These are phyloP conservation scores for Hymenoscyphus repandus DNA, from an alignment of 2,329 filamentous ascomycete species.

Conservation along the genomic window DNA sequence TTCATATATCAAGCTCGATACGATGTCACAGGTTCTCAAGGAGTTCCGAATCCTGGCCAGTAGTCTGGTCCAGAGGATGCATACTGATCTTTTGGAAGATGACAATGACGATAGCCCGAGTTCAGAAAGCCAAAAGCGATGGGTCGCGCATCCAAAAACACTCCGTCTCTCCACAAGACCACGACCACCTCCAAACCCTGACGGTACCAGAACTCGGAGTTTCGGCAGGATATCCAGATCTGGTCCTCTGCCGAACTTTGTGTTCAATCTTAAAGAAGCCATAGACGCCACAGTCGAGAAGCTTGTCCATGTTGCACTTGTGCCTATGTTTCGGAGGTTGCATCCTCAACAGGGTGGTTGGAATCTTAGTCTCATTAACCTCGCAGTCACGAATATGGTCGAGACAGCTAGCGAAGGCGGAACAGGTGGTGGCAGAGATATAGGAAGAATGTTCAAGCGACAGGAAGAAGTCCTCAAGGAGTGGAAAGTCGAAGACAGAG, in stretches of 20 bases:
- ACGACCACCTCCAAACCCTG: constrained; percentile 44
- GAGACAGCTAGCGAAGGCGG: constrained; percentile 40
- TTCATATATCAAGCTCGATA: constrained; percentile 71
- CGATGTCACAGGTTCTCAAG: constrained; percentile 54
- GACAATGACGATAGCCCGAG: constrained; percentile 20
- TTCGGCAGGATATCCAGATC: constrained; percentile 74
- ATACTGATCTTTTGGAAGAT: constrained; percentile 61
- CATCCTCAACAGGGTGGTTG: constrained; percentile 61
- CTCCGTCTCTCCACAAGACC: constrained; percentile 75
- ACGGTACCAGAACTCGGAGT: constrained; percentile 49
- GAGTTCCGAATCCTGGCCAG: constrained; percentile 64
- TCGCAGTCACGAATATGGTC: constrained; percentile 83
- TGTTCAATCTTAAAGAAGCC: constrained; percentile 59
- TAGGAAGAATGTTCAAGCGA: constrained; percentile 73
- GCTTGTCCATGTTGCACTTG: constrained; percentile 62
- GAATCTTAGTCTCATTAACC: constrained; percentile 79
- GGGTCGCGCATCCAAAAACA: constrained; percentile 78
- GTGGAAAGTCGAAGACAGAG: constrained; percentile 52
- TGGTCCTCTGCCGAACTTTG: constrained; percentile 63
- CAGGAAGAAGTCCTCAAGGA: constrained; percentile 66
- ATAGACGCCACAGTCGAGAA: constrained; percentile 59
- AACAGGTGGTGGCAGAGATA: constrained; percentile 64
- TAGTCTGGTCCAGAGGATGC: constrained; percentile 74
- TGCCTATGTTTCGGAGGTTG: constrained; percentile 69
- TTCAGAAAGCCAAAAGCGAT: constrained; percentile 36